Percentiles rank a stretch among this genome's conserved stretches.
These are phyloP conservation scores for Ascochyta viciae-villosae DNA, from an alignment of 2,329 filamentous ascomycete species.

Conservation along the genomic window DNA sequence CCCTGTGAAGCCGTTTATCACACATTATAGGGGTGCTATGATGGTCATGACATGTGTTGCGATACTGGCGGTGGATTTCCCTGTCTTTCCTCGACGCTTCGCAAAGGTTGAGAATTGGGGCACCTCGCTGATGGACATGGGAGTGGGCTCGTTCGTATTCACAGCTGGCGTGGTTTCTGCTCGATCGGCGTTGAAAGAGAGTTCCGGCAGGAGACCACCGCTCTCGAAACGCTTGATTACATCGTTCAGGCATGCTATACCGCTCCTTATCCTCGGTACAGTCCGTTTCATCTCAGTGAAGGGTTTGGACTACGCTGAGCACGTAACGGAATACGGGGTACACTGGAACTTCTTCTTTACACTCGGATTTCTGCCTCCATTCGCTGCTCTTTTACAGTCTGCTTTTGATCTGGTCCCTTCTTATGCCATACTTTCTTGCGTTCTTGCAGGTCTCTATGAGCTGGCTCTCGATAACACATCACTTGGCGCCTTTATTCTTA, in stretches of 20 bases:
- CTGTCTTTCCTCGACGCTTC: constrained; percentile 89
- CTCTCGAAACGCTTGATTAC: constrained; percentile 66
- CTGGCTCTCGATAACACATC: constrained; percentile 72
- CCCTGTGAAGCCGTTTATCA: constrained; percentile 89
- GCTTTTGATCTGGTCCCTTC: constrained; percentile 74
- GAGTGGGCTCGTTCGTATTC: constrained; percentile 97
- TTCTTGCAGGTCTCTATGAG: constrained; percentile 76
- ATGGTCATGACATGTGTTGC: constrained; percentile 87
- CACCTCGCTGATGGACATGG: constrained; percentile 97
- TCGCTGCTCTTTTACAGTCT: constrained; percentile 82
- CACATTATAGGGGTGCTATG: constrained; percentile 89
- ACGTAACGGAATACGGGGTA: constrained; percentile 95
- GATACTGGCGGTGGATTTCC: constrained; percentile 97
- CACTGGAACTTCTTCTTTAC: constrained; percentile 99
- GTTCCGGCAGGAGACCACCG: constrained; percentile 57
- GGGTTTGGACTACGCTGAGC: constrained; percentile 92
- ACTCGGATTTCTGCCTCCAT: constrained; percentile 84
- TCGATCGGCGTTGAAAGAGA: constrained; percentile 76
- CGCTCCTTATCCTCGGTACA: constrained; percentile 79
- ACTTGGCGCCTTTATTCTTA: constrained; percentile 83
- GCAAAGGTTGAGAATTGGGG: constrained; percentile 99
- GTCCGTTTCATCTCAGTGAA: constrained; percentile 89
- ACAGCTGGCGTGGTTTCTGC: constrained; percentile 91
- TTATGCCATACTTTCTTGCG: constrained; percentile 75
- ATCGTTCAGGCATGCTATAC: constrained; percentile 81